These are phyloP conservation scores for Boletellus dicymbophilus DNA, from an alignment of 1,284 basidiomycete species.

Conservation along the genomic window DNA sequence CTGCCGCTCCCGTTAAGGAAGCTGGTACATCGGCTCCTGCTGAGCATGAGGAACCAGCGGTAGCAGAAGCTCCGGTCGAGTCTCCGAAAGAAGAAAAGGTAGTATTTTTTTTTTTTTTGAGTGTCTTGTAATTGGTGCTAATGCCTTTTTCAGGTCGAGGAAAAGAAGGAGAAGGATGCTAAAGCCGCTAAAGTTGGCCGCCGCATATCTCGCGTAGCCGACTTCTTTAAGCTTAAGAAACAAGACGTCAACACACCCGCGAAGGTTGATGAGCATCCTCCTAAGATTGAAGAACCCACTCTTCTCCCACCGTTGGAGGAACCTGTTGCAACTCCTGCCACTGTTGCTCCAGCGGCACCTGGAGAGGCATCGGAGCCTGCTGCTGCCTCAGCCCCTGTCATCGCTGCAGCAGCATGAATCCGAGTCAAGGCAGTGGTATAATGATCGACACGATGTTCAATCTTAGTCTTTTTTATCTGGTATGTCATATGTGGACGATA, in stretches of 20 bases:
- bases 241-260: conserved; percentile 68
- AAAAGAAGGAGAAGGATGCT: conserved; percentile 50
- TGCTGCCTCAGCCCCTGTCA: conserved; percentile 43
- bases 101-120: conserved; percentile 1
- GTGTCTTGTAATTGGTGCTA: background rate
- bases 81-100: conserved; percentile 68
- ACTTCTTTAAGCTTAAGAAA: conserved; percentile 80
- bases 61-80: conserved; percentile 39
- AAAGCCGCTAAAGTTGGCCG: conserved; percentile 65
- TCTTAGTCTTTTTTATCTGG: conserved; percentile 41
- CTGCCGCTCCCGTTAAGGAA: conserved; percentile 34
- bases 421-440: conserved; percentile 27
- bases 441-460: conserved; percentile 58
- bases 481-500: conserved; percentile 30
- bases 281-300: conserved; percentile 74
- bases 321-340: conserved; percentile 48
- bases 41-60: background rate
- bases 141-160: conserved; percentile 36
- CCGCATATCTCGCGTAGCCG: conserved; percentile 76
- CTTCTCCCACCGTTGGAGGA: conserved; percentile 78
- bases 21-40: background rate
- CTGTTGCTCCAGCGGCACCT: conserved; percentile 37
- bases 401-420: conserved; percentile 64
- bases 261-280: conserved; percentile 83
- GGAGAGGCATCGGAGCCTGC: conserved; percentile 43